Percentiles rank a stretch among this genome's conserved stretches.
These are phyloP conservation scores for Artemisia annua DNA, from an alignment of 129 eudicot genomes.

Conservation along the genomic window DNA sequence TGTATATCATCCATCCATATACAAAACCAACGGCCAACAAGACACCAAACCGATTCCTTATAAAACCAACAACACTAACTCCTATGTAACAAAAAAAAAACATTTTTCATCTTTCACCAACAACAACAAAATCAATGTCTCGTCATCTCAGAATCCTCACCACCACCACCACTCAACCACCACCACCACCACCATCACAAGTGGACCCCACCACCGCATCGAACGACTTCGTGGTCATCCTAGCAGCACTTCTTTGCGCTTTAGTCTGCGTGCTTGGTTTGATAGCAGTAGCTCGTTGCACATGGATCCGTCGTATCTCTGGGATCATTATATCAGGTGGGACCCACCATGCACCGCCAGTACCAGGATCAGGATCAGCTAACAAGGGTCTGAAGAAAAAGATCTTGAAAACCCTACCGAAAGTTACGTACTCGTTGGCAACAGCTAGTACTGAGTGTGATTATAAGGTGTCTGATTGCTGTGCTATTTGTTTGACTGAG, in stretches of 20 bases:
- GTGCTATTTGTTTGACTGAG: conserved; percentile 77
- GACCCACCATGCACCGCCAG: conserved; percentile 26
- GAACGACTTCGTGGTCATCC: conserved; percentile 74
- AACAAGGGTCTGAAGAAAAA: conserved; percentile 84
- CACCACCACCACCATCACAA: conserved; percentile 13
- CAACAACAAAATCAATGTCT: conserved; percentile 30
- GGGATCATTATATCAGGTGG: conserved; percentile 30
- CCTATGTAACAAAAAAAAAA: no score
- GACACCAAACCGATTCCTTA: no score
- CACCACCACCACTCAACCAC: conserved; percentile 26
- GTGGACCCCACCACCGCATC: conserved; percentile 27
- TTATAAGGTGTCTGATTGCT: conserved; percentile 53
- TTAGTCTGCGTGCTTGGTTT: conserved; percentile 84
- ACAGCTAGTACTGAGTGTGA: conserved; percentile 22
- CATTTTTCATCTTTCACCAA: no score
- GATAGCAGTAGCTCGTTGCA: conserved; percentile 77
- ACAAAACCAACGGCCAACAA: no score
- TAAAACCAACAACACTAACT: no score
- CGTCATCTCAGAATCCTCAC: conserved; percentile 42
- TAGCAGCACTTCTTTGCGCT: conserved; percentile 80
- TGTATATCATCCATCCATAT: no score
- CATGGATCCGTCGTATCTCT: conserved; percentile 72
- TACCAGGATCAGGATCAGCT: conserved; percentile 53
- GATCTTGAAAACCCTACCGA: conserved; percentile 62
- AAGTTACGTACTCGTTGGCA: conserved; percentile 43